A percentile compares a stretch with the other conserved stretches of the same genome.
These are phyloP conservation scores for Serendipita sp. DNA, from an alignment of 1,284 basidiomycete species.

Conservation along the genomic window DNA sequence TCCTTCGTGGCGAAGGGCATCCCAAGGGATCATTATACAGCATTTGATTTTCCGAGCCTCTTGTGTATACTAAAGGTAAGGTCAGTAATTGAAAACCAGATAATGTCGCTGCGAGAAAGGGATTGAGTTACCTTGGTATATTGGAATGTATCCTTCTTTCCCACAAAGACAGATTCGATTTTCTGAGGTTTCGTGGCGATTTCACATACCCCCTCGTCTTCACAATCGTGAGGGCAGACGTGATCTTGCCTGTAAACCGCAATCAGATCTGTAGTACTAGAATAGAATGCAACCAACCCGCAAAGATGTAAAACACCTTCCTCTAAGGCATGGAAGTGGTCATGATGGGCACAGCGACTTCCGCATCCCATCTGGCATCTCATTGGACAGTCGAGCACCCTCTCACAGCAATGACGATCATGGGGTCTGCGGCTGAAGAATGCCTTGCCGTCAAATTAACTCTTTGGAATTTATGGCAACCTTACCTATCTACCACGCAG, in stretches of 20 bases:
- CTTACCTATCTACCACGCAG: conserved; percentile 32
- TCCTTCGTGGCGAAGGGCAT: conserved; percentile 29
- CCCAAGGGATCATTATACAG: conserved; percentile 30
- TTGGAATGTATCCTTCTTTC: conserved; percentile 32
- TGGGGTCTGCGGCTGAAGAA: conserved; percentile 31
- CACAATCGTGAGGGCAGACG: conserved; percentile 30
- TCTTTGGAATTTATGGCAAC: too few species aligned
- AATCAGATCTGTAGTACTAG: background rate
- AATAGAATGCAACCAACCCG: conserved; percentile 27
- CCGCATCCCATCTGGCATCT: conserved; percentile 38
- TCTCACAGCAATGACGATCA: conserved; percentile 32
- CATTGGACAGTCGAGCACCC: conserved; percentile 33
- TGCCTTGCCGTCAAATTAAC: background rate
- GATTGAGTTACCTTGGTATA: conserved; percentile 30
- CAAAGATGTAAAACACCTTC: conserved; percentile 35
- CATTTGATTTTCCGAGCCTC: conserved; percentile 35
- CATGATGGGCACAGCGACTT: conserved; percentile 31
- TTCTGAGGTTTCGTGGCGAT: conserved; percentile 43
- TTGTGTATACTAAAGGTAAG: conserved; percentile 14
- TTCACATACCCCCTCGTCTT: conserved; percentile 35
- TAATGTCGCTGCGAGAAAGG: background rate
- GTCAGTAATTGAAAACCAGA: background rate
- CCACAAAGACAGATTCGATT: conserved; percentile 40
- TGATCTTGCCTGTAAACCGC: conserved; percentile 31
- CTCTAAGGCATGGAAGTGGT: conserved; percentile 41